phyloP scores from a whole-genome alignment of 2,329 filamentous ascomycete genomes.

The Capronia americana region DNA sequence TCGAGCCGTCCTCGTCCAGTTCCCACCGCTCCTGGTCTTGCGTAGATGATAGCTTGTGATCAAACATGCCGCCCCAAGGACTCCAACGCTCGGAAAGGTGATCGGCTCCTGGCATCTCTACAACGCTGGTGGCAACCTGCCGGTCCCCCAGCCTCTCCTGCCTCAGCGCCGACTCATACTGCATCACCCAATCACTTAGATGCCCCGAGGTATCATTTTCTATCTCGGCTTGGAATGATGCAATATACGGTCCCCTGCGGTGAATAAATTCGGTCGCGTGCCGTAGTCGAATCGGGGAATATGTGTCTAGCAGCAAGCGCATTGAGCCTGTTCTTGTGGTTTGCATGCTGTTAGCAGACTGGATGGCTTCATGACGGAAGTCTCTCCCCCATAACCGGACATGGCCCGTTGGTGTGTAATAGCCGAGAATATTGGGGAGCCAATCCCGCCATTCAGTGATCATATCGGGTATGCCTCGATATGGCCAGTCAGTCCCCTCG shows the following conservation, averaged over 20 bases:
- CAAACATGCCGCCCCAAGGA: slow-evolving; percentile 17
- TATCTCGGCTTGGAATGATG: slow-evolving; percentile 21
- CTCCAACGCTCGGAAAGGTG: slow-evolving; percentile 14
- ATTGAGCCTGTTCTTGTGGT: slow-evolving; percentile 26
- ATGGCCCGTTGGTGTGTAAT: slow-evolving; percentile 49
- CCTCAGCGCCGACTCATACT: slow-evolving; percentile 16
- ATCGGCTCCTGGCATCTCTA: slow-evolving; percentile 5
- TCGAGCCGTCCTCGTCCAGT: not conserved
- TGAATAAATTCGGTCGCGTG: slow-evolving; percentile 23
- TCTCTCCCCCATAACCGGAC: slow-evolving; percentile 40
- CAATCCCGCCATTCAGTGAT: slow-evolving; percentile 59
- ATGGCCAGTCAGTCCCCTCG: slow-evolving; percentile 43
- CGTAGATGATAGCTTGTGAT: not conserved
- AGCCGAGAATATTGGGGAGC: slow-evolving; percentile 48
- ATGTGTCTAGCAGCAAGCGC: slow-evolving; percentile 31
- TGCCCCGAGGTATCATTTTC: slow-evolving; percentile 5
- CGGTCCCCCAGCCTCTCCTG: slow-evolving; percentile 14
- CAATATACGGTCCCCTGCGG: slow-evolving; percentile 1
- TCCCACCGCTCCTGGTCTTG: not conserved
- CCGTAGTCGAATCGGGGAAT: slow-evolving; percentile 24
- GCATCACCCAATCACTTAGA: slow-evolving; percentile 23
- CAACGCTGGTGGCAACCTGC: slow-evolving; percentile 7
- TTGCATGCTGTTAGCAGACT: slow-evolving; percentile 25
- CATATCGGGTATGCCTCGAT: slow-evolving; percentile 50
- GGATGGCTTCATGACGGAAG: slow-evolving; percentile 24